phyloP scores from a whole-genome alignment of 345 rosid genomes.

The Eucalyptus virginea region DNA sequence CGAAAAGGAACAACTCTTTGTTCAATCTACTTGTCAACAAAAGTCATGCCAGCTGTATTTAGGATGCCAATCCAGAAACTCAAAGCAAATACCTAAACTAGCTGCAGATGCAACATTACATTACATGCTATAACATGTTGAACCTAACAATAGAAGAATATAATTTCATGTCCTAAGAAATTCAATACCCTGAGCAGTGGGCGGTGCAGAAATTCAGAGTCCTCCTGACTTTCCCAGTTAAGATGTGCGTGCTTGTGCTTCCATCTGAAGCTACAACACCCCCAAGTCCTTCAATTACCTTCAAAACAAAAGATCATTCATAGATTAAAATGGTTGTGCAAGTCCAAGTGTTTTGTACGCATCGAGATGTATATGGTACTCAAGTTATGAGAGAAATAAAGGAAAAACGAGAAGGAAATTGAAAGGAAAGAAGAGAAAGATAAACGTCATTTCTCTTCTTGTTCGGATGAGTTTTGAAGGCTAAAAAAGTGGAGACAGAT shows the following conservation, averaged over 20 bases:
- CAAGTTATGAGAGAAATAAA: not conserved
- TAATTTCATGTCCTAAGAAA: not conserved
- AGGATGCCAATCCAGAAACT: not conserved
- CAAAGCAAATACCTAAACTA: not conserved
- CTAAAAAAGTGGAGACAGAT: not conserved
- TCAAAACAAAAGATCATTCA: not conserved
- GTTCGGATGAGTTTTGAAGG: not conserved
- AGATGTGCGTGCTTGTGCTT: slow-evolving; percentile 53
- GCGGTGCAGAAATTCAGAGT: slow-evolving; percentile 72
- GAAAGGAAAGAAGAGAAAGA: not conserved
- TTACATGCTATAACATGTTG: not conserved
- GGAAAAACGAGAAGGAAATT: not conserved
- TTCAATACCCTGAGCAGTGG: slow-evolving; percentile 61
- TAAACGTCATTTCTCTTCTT: not conserved
- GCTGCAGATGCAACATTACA: not conserved
- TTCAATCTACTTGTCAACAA: not conserved
- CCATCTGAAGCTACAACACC: slow-evolving; percentile 50
- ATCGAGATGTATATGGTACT: not conserved
- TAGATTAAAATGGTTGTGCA: too few species aligned
- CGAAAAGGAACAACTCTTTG: not conserved
- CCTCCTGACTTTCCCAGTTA: slow-evolving; percentile 61
- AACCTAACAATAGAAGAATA: not conserved
- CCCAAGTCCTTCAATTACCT: slow-evolving; percentile 73
- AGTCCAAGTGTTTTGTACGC: not conserved
- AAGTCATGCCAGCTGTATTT: not conserved